Conservation (phyloP, 202 grass and related monocot genomes). For the Panicum hallii region DNA sequence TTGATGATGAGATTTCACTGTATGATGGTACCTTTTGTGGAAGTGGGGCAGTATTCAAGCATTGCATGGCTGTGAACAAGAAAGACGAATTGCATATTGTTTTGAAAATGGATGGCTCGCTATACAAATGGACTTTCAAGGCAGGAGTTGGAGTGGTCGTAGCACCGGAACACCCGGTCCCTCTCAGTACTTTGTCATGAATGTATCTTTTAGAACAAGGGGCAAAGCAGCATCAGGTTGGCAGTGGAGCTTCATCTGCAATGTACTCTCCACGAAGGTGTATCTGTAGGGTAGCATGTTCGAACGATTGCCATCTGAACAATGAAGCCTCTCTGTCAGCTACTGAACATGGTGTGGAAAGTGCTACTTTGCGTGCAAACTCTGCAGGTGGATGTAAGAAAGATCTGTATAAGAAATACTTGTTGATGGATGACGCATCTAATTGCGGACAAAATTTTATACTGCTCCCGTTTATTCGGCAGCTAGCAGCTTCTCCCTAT, state of each 20-base stretch:
- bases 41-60: background rate
- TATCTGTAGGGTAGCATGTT: background rate
- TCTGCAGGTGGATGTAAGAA: too few relatives aligned
- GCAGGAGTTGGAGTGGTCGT: conserved; percentile 1
- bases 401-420: too few relatives aligned
- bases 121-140: conserved; percentile 10
- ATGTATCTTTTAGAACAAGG: conserved; percentile 18
- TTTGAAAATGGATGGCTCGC: background rate
- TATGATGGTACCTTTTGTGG: conserved; percentile 10
- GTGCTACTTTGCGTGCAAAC: too few relatives aligned
- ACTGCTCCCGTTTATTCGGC: too few relatives aligned
- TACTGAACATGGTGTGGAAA: too few relatives aligned
- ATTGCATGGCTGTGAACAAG: background rate
- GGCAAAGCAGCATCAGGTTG: conserved; percentile 11
- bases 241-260: conserved; percentile 21
- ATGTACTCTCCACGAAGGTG: background rate
- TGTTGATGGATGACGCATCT: too few relatives aligned
- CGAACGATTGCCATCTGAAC: background rate
- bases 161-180: background rate
- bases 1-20: conserved; percentile 14
- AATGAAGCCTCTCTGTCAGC: background rate
- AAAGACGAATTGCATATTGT: background rate
- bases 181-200: background rate
- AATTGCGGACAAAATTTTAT: too few relatives aligned
- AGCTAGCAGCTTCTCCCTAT: too few relatives aligned